phyloP scores from a whole-genome alignment of 805 yeast species.

The Candida jianshihensis region DNA sequence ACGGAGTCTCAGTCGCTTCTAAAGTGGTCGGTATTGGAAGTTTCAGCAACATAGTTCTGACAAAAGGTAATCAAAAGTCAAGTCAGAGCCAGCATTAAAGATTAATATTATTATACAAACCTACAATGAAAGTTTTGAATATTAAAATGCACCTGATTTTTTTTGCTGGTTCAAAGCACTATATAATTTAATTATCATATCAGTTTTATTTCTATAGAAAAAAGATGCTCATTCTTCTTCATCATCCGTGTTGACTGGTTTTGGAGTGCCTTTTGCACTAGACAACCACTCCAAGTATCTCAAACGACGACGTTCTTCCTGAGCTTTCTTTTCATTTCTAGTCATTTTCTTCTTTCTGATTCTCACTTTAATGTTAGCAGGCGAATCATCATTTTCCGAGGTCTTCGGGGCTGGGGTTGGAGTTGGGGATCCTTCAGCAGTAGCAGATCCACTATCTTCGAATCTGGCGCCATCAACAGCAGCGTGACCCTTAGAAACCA shows the following conservation, averaged over 20 bases:
- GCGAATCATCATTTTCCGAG: conserved; percentile 74
- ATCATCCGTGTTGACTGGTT: conserved; percentile 88
- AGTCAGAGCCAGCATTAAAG: no score
- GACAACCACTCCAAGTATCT: conserved; percentile 92
- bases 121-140: no score
- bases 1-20: no score
- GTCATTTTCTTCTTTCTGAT: conserved; percentile 95
- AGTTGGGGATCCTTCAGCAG: conserved; percentile 40
- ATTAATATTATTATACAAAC: no score
- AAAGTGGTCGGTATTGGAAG: no score
- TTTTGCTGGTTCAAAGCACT: no score
- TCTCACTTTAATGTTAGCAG: conserved; percentile 92
- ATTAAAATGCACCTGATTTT: no score
- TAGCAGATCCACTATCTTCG: conserved; percentile 63
- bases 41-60: no score
- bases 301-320: conserved; percentile 89
- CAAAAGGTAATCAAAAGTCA: no score
- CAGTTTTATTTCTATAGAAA: no score
- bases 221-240: conserved; percentile 74
- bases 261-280: conserved; percentile 97
- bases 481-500: conserved; percentile 76
- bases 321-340: conserved; percentile 87
- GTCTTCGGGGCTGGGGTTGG: conserved; percentile 35
- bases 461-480: conserved; percentile 73
- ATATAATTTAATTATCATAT: not conserved